phyloP scores from a whole-genome alignment of 2,329 filamentous ascomycete species.

The Aspergillus quadrilineatus region DNA sequence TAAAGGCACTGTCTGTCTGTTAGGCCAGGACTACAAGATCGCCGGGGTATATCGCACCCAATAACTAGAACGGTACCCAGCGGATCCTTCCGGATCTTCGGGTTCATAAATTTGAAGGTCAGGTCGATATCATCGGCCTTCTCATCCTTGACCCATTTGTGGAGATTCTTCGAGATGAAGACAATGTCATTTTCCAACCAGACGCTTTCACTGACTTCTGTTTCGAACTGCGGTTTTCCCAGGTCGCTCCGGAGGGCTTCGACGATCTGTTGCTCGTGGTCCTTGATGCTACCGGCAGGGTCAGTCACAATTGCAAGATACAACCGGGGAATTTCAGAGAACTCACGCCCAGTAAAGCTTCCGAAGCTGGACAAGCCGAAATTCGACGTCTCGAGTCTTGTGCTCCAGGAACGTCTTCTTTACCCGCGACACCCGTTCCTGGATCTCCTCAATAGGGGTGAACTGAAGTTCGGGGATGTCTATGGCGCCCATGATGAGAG shows the following conservation, averaged over 20 bases:
- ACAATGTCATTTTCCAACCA: conserved; percentile 81
- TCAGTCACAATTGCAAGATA: conserved; percentile 12
- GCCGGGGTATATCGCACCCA: conserved; percentile 52
- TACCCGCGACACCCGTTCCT: conserved; percentile 58
- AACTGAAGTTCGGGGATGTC: conserved; percentile 52
- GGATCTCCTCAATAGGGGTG: conserved; percentile 67
- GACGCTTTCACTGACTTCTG: conserved; percentile 69
- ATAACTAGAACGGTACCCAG: conserved; percentile 81
- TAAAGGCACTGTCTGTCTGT: conserved; percentile 65
- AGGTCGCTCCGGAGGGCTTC: conserved; percentile 78
- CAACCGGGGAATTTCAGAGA: background rate
- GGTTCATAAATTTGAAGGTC: conserved; percentile 66
- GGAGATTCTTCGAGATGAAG: conserved; percentile 72
- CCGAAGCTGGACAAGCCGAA: conserved; percentile 79
- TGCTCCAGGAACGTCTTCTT: conserved; percentile 72
- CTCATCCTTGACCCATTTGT: conserved; percentile 82
- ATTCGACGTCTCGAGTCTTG: conserved; percentile 79
- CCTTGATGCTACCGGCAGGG: conserved; percentile 56
- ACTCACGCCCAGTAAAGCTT: conserved; percentile 86
- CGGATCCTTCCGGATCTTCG: conserved; percentile 82
- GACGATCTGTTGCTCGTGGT: conserved; percentile 69
- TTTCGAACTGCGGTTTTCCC: conserved; percentile 73
- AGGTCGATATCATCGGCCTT: conserved; percentile 67
- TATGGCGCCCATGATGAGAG: conserved; percentile 32
- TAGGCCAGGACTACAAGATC: background rate